Percentiles rank a stretch among this genome's conserved stretches.
These are phyloP conservation scores for Termitomyces sp. DNA, from an alignment of 768 basidiomycete genomes.

Conservation along the genomic window DNA sequence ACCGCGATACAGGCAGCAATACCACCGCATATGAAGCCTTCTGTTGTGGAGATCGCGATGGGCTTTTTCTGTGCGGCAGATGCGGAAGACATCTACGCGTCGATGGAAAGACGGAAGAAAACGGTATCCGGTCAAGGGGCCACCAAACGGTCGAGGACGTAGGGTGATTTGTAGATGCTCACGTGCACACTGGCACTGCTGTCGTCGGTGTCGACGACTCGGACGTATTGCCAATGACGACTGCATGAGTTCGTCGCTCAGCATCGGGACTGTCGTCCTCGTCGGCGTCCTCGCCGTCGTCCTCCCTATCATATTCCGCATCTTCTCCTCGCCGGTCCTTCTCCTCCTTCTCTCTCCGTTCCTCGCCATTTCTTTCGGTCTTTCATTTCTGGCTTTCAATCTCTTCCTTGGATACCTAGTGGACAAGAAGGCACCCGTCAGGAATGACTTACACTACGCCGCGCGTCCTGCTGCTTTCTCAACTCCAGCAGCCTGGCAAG, in stretches of 20 bases:
- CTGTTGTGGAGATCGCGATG: constrained; percentile 55
- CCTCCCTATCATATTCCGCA: constrained; percentile 50
- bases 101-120: background rate
- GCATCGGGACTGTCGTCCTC: constrained; percentile 49
- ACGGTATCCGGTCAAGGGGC: background rate
- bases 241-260: constrained; percentile 38
- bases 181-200: constrained; percentile 8
- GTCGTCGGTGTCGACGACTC: background rate
- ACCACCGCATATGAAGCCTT: constrained; percentile 88
- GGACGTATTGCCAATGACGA: constrained; percentile 9
- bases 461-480: constrained; percentile 83
- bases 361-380: constrained; percentile 42
- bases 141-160: background rate
- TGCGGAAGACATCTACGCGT: constrained; percentile 14
- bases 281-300: constrained; percentile 57
- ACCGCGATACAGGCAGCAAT: constrained; percentile 91
- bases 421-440: constrained; percentile 39
- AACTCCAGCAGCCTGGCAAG: constrained; percentile 94
- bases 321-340: constrained; percentile 63
- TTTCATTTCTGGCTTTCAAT: constrained; percentile 51
- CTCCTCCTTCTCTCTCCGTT: constrained; percentile 65
- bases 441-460: constrained; percentile 46
- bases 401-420: constrained; percentile 57
- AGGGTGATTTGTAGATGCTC: constrained; percentile 3
- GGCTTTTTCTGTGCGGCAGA: constrained; percentile 14